A percentile compares a stretch with the other conserved stretches of the same genome.
phyloP scores from a whole-genome alignment of 306 rosid species.

The Medicago truncatula region DNA sequence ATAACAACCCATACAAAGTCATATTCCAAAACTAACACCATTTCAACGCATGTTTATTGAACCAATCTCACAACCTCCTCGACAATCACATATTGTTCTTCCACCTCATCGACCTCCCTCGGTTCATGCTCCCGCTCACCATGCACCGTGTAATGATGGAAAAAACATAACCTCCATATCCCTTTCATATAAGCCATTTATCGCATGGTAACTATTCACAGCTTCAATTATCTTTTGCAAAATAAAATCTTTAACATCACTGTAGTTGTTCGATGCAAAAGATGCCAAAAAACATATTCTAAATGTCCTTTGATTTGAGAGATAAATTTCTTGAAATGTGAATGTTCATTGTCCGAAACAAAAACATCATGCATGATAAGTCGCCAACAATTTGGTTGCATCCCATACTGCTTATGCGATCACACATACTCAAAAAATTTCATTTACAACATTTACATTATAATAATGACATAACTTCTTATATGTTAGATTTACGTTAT shows the following conservation, averaged over 20 bases:
- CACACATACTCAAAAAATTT: too few relatives aligned
- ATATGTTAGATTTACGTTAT: too few relatives aligned
- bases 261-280: constrained; percentile 52
- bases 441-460: too few relatives aligned
- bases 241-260: constrained; percentile 29
- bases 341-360: not conserved
- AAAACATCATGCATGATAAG: not conserved
- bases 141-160: not conserved
- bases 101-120: not conserved
- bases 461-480: too few relatives aligned
- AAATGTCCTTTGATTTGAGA: constrained; percentile 19
- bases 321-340: not conserved
- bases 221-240: not conserved
- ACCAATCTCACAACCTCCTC: too few relatives aligned
- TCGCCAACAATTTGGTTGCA: constrained; percentile 38
- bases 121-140: not conserved
- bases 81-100: too few relatives aligned
- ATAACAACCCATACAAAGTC: too few relatives aligned
- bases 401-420: constrained; percentile 30
- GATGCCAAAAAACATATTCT: constrained; percentile 40
- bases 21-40: too few relatives aligned
- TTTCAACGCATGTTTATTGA: too few relatives aligned
- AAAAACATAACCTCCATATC: constrained; percentile 5
- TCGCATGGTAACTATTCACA: constrained; percentile 39
- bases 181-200: constrained; percentile 64